Evolutionary conservation across 2,329 filamentous ascomycete genomes (phyloP), one percentile per base, ranked within the genome.

Genomic region (Fusarium sp.): DNA sequence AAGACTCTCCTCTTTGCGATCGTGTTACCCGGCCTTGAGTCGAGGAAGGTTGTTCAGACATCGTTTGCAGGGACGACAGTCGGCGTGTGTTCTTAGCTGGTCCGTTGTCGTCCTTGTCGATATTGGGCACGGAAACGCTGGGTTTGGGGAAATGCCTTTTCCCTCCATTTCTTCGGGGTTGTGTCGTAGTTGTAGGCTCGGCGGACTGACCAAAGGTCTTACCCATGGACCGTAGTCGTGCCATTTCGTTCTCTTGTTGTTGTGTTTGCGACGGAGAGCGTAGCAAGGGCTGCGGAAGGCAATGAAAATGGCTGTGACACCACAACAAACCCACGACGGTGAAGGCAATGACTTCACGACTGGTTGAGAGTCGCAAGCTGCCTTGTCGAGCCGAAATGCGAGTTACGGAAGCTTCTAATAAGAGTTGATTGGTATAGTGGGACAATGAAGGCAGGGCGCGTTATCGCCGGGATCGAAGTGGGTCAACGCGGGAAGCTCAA

Each of bases 161-260:
- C 51, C 22, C 31, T 12, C 19, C 35, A 34, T 13, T 15, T 22
- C 3, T 36, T 29, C 36, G n/a, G 6, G 25, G 19, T 46, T 25
- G 25, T 6, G 26, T 6, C 40, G 7, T 36, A 12, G 12, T 8
- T 15, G 36, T 38, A 26, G 34, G 38, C 38, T 25, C 36, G 24
- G 10, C 28, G 24, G 41, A 31, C 4, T 35, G 28, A 7, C 40
- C 32, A 48, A n/a, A 35, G 31, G 42, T 19, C 32, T 49, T 69
- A 38, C 45, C 48, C 26, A 29, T 45, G 12, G 51, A 64, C 35
- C 63, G 58, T 13, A 53, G 26, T 31, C 38, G 62, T 25, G 42
- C 52, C 62, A 65, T 65, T 28, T 36, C 41, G 39, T 35, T 26
- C 5, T 12, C 32, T 44, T 58, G 48, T 62, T 62, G 26, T 54